phyloP scores from a whole-genome alignment of 2,329 filamentous ascomycete genomes.

The Scortechinia acanthostroma region DNA sequence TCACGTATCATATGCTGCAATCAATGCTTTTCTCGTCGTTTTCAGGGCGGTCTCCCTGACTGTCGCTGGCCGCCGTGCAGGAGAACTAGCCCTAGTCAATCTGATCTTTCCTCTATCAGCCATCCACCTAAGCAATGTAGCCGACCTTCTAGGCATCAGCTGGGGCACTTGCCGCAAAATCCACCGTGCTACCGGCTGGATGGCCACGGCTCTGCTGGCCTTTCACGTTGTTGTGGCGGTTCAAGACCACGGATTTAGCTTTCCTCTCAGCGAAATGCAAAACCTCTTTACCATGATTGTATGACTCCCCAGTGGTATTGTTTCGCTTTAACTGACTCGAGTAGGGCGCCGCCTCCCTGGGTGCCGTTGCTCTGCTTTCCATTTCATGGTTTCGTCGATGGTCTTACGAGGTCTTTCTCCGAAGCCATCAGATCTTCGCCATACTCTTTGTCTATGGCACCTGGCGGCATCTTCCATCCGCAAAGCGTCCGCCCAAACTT shows the following conservation, averaged over 20 bases:
- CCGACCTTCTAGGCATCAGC: background rate
- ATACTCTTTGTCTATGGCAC: background rate
- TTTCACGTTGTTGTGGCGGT: background rate
- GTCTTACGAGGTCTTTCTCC: background rate
- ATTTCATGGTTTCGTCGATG: background rate
- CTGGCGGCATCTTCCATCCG: background rate
- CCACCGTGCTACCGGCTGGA: background rate
- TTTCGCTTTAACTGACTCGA: background rate
- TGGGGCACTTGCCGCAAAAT: background rate
- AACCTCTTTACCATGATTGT: background rate
- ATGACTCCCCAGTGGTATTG: background rate
- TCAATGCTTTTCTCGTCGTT: slow-evolving; percentile 6
- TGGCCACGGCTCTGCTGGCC: background rate
- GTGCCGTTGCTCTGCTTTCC: background rate
- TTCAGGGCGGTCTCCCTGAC: background rate
- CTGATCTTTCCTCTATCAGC: background rate
- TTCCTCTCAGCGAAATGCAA: background rate
- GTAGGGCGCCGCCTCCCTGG: background rate
- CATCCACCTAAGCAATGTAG: background rate
- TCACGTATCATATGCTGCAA: slow-evolving; percentile 4
- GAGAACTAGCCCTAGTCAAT: background rate
- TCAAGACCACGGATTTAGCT: background rate
- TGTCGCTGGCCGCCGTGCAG: background rate
- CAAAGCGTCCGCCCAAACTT: background rate
- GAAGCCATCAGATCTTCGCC: background rate